Base-by-base conservation (phyloP, 768 basidiomycete genomes). In the Suillus hirtellus region DNA sequence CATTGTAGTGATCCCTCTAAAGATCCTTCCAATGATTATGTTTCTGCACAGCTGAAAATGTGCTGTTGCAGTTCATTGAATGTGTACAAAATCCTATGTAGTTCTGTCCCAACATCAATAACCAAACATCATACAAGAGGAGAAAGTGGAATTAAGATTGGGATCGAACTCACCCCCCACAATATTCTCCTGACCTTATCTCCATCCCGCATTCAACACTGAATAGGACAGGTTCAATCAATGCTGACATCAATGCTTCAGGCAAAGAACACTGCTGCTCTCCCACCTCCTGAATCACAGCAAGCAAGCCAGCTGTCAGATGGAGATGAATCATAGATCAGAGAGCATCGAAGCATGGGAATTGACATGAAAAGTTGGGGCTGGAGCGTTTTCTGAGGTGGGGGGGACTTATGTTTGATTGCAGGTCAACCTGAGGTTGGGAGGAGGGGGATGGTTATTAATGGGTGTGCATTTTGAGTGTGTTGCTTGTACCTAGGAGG, bases 201-300 rank as follows among this genome's bases (percentile, higher is more conserved):
- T 31, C 27, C 49, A 77, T 76, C 64, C 91, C 89, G 19, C 90
- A 90, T 69, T 92, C 88, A 6, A 78, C 80, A 0, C 90, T 91
- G 61, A 84, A 80, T 11, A 90, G 89, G 24, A 88, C 66, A 9
- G 90, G 89, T 6, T 75, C 71, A 0, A 77, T 79, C 4, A 93
- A 70, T 11, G 83, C 82, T 24, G 78, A 76, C 61, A 92, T 75
- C 14, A 90, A 69, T 0, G 79, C 76, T 14, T 79, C 76, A 21
- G 88, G 27, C 27, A 2, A 31, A 31, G 27, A 31, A 31, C 27
- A 31, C 27, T 31, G 27, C 27, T 31, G 27, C 27, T 31, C 27
- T 31, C 27, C 27, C 27, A 0, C 27, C 27, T 31, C 27, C 27
- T 31, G 27, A 31, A 3, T 31, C 3, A 3, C 3, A 31, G 27